phyloP scores from a whole-genome alignment of 1,139 yeast genomes.

The Sugiyamaella castrensis region DNA sequence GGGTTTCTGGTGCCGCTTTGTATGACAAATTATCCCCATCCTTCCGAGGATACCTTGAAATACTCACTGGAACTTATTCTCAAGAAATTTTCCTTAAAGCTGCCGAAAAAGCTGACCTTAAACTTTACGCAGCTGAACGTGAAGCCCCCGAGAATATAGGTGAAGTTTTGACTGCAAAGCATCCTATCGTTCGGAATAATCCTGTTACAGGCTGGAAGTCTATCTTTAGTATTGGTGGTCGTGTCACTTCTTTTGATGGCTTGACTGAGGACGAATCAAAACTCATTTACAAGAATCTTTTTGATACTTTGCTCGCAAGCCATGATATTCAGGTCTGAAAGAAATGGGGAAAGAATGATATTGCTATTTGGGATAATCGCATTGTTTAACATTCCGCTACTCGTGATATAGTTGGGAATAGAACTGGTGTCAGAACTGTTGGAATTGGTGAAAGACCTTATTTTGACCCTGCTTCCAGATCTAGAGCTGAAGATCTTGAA shows the following conservation, averaged over 20 bases:
- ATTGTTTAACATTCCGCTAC: conserved; percentile 33
- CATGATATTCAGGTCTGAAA: conserved; percentile 52
- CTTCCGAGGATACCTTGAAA: conserved; percentile 43
- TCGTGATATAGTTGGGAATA: conserved; percentile 12
- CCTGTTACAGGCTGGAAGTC: conserved; percentile 57
- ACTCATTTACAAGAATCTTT: conserved; percentile 43
- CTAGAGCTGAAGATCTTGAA: conserved; percentile 3
- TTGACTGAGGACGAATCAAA: conserved; percentile 41
- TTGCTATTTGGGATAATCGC: conserved; percentile 44
- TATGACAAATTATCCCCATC: conserved; percentile 47
- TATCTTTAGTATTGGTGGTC: conserved; percentile 42
- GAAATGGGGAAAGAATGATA: conserved; percentile 55
- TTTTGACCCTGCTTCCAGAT: conserved; percentile 7
- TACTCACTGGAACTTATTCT: conserved; percentile 30
- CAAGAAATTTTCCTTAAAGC: neutral
- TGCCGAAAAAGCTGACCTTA: conserved; percentile 25
- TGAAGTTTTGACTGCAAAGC: conserved; percentile 35
- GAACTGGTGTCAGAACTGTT: conserved; percentile 32
- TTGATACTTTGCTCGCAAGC: conserved; percentile 43
- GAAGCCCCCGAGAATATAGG: conserved; percentile 36
- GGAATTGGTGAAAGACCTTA: conserved; percentile 34
- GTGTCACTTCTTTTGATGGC: conserved; percentile 44
- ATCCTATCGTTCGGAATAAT: conserved; percentile 50
- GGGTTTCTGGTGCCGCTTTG: conserved; percentile 49
- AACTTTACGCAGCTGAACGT: conserved; percentile 37